Base-by-base conservation (phyloP, 179 eudicot genomes). In the Silene noctiflora region DNA sequence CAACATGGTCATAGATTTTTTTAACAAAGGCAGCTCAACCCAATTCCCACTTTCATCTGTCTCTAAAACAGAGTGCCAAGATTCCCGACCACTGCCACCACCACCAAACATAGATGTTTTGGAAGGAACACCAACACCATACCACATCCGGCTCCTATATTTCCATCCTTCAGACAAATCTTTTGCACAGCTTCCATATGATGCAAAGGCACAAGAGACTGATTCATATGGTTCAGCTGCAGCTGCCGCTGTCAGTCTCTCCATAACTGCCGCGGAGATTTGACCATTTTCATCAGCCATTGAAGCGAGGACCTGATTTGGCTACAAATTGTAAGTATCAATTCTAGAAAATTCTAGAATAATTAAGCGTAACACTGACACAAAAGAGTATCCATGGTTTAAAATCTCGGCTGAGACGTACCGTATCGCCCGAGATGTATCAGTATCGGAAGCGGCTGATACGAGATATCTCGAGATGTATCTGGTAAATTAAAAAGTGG, bases 201-300 rank as follows among this genome's bases (percentile, higher is more conserved):
- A 96, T 53, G 91, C 97, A 84, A 96, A 96, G 74, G 99, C 97
- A 88, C 91, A 91, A 73, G 89, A 85, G 80, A 96, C 99, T 74
- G 99, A 93, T 60, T 96, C 94, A 81, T 90, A 96, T 59, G 99
- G 99, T 81, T 96, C 99, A 63, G 99, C 92, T 69, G 98, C 98
- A 19, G 90, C 98, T n/a, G 98, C 98, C 65, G 99, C 99, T 79
- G 96, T 87, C 78, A 95, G 88, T 75, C 94, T 85, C 77, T 95
- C 99, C 96, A 91, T 95, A 74, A 86, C 91, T 67, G 88, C 58
- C 29, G 97, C 86, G 70, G 99, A 90, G 69, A 89, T 77, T 80
- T 89, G 89, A 79, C 96, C 98, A 78, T 85, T 91, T 74, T 88
- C 86, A 87, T 91, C 98, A 77, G 99, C 96, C 92, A 89, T 87